Conservation (phyloP, 805 yeast species). For the Pichia eremophila region DNA sequence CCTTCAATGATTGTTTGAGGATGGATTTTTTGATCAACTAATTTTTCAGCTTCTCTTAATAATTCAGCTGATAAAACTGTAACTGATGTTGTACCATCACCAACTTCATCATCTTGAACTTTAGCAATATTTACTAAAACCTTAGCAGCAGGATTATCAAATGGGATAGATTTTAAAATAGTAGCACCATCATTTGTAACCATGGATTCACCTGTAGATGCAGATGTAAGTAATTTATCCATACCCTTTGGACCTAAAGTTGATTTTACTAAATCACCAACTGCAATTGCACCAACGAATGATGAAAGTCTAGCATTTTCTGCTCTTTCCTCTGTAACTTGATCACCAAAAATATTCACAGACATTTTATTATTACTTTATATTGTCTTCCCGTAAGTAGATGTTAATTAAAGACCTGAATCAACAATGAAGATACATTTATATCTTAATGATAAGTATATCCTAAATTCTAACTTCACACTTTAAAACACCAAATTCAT, state of each 20-base stretch:
- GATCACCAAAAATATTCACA: constrained; percentile 93
- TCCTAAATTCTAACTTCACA: too few relatives aligned
- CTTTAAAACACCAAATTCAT: too few relatives aligned
- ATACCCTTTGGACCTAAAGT: constrained; percentile 98
- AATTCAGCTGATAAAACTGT: constrained; percentile 87
- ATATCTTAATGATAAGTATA: too few relatives aligned
- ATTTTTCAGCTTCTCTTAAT: constrained; percentile 86
- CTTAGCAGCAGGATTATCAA: constrained; percentile 96
- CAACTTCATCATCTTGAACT: constrained; percentile 97
- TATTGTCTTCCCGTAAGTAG: too few relatives aligned
- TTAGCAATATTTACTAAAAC: constrained; percentile 90
- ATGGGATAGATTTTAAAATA: constrained; percentile 83
- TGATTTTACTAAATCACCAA: constrained; percentile 90
- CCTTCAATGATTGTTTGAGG: constrained; percentile 98
- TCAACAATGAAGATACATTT: too few relatives aligned
- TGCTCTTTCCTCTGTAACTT: constrained; percentile 94
- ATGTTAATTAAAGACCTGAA: too few relatives aligned
- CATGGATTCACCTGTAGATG: constrained; percentile 65
- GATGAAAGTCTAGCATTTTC: constrained; percentile 97
- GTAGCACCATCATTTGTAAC: constrained; percentile 99
- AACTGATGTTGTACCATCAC: constrained; percentile 97
- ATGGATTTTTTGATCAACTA: constrained; percentile 87
- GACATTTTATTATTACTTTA: constrained; percentile 33
- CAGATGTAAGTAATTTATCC: constrained; percentile 90
- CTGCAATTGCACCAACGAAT: constrained; percentile 98